Percentiles rank a stretch among this genome's conserved stretches.
phyloP scores from a whole-genome alignment of 1,284 basidiomycete species.

The Rhizoctonia solani region DNA sequence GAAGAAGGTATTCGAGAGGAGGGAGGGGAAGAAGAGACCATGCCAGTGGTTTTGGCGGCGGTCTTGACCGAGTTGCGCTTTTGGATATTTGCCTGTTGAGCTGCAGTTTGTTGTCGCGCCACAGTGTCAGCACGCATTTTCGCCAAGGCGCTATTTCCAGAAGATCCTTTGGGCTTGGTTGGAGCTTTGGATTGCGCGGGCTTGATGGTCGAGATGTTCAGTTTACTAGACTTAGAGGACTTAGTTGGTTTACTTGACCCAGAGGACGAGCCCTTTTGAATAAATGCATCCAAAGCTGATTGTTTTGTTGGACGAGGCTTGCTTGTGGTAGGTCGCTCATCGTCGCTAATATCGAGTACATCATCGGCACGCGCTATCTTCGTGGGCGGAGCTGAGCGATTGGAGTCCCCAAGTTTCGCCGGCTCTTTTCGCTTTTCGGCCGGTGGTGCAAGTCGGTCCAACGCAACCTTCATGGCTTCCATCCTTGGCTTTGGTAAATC shows the following conservation, averaged over 20 bases:
- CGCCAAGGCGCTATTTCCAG: background rate
- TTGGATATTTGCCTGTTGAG: constrained; percentile 15
- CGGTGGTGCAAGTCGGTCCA: constrained; percentile 2
- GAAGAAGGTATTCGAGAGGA: constrained; percentile 39
- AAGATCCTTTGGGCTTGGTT: constrained; percentile 28
- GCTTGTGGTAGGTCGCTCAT: background rate
- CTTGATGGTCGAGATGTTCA: constrained; percentile 9
- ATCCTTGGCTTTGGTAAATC: constrained; percentile 1
- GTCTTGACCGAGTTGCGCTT: constrained; percentile 15
- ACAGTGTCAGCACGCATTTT: constrained; percentile 10
- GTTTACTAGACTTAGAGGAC: constrained; percentile 6
- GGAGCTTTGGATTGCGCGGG: constrained; percentile 26
- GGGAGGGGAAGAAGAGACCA: constrained; percentile 31
- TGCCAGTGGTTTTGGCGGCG: no score
- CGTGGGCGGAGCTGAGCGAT: background rate
- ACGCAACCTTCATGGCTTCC: constrained; percentile 1
- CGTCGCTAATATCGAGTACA: background rate
- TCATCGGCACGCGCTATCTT: constrained; percentile 4
- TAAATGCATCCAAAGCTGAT: constrained; percentile 2
- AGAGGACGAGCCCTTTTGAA: background rate
- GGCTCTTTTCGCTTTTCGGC: constrained; percentile 8
- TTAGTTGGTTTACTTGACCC: background rate
- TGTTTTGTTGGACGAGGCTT: constrained; percentile 2
- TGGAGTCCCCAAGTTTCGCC: background rate
- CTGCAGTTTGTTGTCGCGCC: constrained; percentile 18